phyloP scores from a whole-genome alignment of 148 eudicot genomes.

The Rhododendron kiyosumense region DNA sequence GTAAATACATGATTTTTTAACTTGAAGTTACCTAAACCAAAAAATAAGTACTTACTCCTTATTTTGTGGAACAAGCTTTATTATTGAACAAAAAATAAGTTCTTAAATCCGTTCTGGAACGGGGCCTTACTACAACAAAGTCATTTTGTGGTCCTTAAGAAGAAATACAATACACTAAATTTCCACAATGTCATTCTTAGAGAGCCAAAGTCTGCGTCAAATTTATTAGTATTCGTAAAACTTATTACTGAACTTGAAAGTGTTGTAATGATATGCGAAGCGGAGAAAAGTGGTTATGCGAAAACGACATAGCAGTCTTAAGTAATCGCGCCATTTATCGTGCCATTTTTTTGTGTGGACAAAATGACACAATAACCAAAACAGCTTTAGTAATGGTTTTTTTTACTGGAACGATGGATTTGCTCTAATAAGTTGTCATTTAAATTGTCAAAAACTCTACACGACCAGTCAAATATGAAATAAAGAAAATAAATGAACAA shows the following conservation, averaged over 20 bases:
- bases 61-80: no score
- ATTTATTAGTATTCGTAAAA: no score
- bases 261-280: background rate
- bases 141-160: no score
- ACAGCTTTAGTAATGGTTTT: background rate
- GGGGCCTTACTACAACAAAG: no score
- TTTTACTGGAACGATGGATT: background rate
- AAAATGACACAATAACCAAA: background rate
- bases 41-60: no score
- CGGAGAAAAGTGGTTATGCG: background rate
- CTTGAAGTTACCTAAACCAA: no score
- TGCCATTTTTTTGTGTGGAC: background rate
- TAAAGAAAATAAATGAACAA: background rate
- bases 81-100: no score
- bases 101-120: no score
- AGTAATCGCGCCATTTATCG: background rate
- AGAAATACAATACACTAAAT: no score
- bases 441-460: background rate
- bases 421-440: background rate
- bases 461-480: background rate
- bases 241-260: background rate
- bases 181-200: background rate
- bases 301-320: background rate
- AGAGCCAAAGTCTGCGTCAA: background rate
- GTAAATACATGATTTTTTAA: no score